Conservation (phyloP, 805 yeast species). For the Pichia membranifaciens region DNA sequence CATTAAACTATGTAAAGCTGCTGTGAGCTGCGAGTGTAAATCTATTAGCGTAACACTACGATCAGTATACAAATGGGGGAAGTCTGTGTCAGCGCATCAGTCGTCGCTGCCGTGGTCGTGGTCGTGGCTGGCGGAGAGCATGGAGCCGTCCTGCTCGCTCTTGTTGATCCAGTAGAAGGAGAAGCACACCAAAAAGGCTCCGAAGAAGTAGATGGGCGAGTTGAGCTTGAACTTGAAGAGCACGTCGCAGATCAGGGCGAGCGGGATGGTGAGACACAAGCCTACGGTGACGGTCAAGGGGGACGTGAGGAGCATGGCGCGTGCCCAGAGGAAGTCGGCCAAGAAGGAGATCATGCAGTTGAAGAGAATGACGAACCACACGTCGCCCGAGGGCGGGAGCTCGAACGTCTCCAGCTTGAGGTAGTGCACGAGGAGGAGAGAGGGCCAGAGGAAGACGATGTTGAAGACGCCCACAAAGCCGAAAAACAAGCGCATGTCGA, state of each 20-base stretch:
- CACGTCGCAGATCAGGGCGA: slow-evolving; percentile 90
- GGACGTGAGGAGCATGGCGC: slow-evolving; percentile 86
- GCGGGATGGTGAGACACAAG: slow-evolving; percentile 84
- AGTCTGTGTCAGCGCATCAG: no score
- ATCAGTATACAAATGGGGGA: no score
- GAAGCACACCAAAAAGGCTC: slow-evolving; percentile 72
- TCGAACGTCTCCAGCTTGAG: slow-evolving; percentile 65
- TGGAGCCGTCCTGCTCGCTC: slow-evolving; percentile 62
- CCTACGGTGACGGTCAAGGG: slow-evolving; percentile 97
- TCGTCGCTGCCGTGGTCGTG: no score
- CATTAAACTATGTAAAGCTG: slow-evolving; percentile 31
- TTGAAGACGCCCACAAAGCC: slow-evolving; percentile 93
- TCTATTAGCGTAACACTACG: no score
- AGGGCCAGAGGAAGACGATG: slow-evolving; percentile 73
- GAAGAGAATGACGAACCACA: slow-evolving; percentile 46
- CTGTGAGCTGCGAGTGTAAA: background rate
- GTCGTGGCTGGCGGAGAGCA: no score
- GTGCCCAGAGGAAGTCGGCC: slow-evolving; percentile 93
- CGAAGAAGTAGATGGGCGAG: slow-evolving; percentile 60
- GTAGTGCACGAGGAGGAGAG: slow-evolving; percentile 58
- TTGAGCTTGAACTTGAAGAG: slow-evolving; percentile 59
- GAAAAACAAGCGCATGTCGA: slow-evolving; percentile 83
- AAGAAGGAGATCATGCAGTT: slow-evolving; percentile 78
- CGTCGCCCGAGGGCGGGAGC: slow-evolving; percentile 51
- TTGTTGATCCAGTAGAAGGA: slow-evolving; percentile 82